Conservation (phyloP, 129 eudicot genomes). For the Glebionis coronaria region DNA sequence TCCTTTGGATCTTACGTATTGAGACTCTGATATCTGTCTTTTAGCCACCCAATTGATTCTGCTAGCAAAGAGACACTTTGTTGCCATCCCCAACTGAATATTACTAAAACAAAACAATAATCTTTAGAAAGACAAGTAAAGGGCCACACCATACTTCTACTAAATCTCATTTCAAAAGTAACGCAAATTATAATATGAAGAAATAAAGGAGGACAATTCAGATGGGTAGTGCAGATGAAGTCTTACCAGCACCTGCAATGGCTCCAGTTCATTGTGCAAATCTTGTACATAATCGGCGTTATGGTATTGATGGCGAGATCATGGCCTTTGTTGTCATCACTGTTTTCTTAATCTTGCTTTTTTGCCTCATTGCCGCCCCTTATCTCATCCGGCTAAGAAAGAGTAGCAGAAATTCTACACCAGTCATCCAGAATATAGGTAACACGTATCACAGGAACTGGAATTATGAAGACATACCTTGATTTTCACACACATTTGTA, state of each 20-base stretch:
- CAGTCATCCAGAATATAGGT: slow-evolving; percentile 1
- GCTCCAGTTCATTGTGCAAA: slow-evolving; percentile 13
- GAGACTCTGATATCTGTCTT: slow-evolving; percentile 14
- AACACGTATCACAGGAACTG: slow-evolving; percentile 13
- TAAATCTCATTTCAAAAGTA: no score
- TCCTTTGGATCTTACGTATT: background rate
- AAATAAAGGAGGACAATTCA: background rate
- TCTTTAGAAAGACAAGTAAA: slow-evolving; percentile 2
- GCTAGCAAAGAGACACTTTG: slow-evolving; percentile 17
- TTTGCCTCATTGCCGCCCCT: slow-evolving; percentile 14
- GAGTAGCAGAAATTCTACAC: slow-evolving; percentile 14
- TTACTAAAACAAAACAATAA: background rate
- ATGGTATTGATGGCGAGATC: slow-evolving; percentile 24
- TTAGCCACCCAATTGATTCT: slow-evolving; percentile 11
- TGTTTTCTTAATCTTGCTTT: slow-evolving; percentile 18
- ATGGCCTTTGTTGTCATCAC: slow-evolving; percentile 25
- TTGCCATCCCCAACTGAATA: slow-evolving; percentile 27
- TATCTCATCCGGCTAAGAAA: slow-evolving; percentile 23
- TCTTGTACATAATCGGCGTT: slow-evolving; percentile 17
- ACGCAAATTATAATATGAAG: background rate
- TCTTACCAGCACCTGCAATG: slow-evolving; percentile 25
- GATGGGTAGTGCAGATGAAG: slow-evolving; percentile 20
- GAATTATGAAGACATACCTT: slow-evolving; percentile 19
- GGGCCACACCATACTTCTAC: slow-evolving; percentile 13
- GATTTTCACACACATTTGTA: background rate